These are phyloP conservation scores for Russula griseocarnosa DNA, from an alignment of 768 basidiomycete species.

Conservation along the genomic window DNA sequence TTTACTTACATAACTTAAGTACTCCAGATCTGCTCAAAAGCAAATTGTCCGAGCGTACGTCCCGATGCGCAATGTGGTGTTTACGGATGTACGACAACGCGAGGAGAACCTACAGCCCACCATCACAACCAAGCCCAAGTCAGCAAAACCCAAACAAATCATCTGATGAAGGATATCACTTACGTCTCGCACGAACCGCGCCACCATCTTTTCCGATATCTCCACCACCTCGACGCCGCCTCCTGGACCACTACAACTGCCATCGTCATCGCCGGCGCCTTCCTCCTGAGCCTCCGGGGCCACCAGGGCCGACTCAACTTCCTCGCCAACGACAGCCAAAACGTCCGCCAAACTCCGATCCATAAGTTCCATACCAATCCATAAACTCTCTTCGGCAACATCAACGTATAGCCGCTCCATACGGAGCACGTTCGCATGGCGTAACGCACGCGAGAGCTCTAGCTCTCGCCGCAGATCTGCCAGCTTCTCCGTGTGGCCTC, in stretches of 20 bases:
- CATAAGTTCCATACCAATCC: conserved; percentile 91
- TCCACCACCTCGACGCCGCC: conserved; percentile 58
- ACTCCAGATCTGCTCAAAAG: conserved; percentile 64
- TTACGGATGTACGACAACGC: conserved; percentile 64
- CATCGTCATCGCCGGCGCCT: conserved; percentile 32
- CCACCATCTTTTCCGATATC: conserved; percentile 65
- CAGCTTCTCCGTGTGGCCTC: conserved; percentile 58
- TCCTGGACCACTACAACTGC: conserved; percentile 22
- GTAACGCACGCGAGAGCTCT: conserved; percentile 50
- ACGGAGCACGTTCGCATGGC: conserved; percentile 58
- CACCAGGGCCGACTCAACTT: not conserved
- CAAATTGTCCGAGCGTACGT: conserved; percentile 80
- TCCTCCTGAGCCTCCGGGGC: conserved; percentile 47
- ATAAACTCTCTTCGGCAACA: conserved; percentile 51
- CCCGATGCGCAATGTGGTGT: conserved; percentile 72
- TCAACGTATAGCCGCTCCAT: conserved; percentile 73
- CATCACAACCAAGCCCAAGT: not conserved
- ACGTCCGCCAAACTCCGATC: conserved; percentile 83
- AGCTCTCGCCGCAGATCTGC: conserved; percentile 60
- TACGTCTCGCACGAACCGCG: conserved; percentile 74
- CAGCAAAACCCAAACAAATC: not conserved
- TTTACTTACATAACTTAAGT: conserved; percentile 60
- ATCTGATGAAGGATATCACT: conserved; percentile 33
- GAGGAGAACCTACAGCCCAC: conserved; percentile 48
- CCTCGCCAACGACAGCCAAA: conserved; percentile 43